phyloP scores from a whole-genome alignment of 352 stramenopile species.

The Phytophthora sansomeana region DNA sequence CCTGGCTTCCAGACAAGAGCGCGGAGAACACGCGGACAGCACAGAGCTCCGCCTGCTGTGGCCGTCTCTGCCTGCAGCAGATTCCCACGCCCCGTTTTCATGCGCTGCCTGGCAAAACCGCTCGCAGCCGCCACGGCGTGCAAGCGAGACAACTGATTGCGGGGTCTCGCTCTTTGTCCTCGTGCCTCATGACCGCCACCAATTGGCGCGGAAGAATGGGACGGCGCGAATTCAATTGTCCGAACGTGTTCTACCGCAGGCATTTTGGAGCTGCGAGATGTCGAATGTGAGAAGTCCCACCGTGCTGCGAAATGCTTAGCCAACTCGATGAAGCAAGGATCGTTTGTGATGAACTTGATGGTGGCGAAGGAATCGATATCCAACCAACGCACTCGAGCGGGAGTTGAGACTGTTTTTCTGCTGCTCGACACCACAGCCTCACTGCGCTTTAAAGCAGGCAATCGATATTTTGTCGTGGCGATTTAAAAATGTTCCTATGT shows the following conservation, averaged over 20 bases:
- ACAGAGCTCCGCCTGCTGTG: neutral
- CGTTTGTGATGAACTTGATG: too few relatives aligned
- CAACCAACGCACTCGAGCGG: too few relatives aligned
- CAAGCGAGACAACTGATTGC: neutral
- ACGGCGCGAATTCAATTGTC: neutral
- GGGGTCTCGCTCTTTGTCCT: too few relatives aligned
- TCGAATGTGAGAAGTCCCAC: neutral
- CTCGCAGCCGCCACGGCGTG: neutral
- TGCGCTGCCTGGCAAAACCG: neutral
- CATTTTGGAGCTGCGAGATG: neutral
- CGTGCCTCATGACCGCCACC: neutral
- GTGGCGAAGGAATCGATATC: too few relatives aligned
- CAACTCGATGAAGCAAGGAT: too few relatives aligned
- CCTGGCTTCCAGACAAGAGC: neutral
- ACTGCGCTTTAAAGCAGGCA: neutral
- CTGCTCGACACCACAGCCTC: too few relatives aligned
- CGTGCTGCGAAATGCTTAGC: neutral
- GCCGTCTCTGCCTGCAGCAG: conserved; percentile 9
- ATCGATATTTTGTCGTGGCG: neutral
- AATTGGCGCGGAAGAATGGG: neutral
- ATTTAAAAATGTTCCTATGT: neutral
- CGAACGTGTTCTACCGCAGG: too few relatives aligned
- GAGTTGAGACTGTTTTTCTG: too few relatives aligned
- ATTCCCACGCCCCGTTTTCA: conserved; percentile 19
- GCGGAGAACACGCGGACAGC: neutral